These are phyloP conservation scores for Penicillium janthinellum DNA, from an alignment of 2,329 filamentous ascomycete genomes.

Conservation along the genomic window DNA sequence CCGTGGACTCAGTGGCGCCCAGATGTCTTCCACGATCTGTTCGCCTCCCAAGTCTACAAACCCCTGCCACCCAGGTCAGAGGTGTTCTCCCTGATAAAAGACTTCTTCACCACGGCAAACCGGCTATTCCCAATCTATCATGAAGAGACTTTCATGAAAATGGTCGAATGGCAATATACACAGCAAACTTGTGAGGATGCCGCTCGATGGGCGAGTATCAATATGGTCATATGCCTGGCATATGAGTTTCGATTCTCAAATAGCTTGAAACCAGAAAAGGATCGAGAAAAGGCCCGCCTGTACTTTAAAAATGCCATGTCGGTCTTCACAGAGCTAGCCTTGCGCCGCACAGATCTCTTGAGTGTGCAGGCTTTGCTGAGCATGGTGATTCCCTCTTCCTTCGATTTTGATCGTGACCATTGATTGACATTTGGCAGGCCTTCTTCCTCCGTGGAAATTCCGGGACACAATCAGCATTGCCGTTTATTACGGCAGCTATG, in stretches of 20 bases:
- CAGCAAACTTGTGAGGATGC: slow-evolving; percentile 87
- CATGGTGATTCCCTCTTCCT: slow-evolving; percentile 57
- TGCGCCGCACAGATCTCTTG: slow-evolving; percentile 89
- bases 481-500: slow-evolving; percentile 85
- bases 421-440: slow-evolving; percentile 44
- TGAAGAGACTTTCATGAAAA: slow-evolving; percentile 92
- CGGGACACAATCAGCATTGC: slow-evolving; percentile 86
- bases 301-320: slow-evolving; percentile 95
- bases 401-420: background rate
- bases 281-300: slow-evolving; percentile 87
- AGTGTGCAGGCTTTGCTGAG: slow-evolving; percentile 90
- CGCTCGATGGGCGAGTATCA: slow-evolving; percentile 95
- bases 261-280: slow-evolving; percentile 80
- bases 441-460: slow-evolving; percentile 92
- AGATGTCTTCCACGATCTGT: slow-evolving; percentile 91
- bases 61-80: slow-evolving; percentile 81
- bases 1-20: slow-evolving; percentile 95
- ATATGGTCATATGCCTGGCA: slow-evolving; percentile 84
- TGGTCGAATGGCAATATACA: slow-evolving; percentile 91
- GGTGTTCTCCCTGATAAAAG: slow-evolving; percentile 78
- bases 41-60: slow-evolving; percentile 77
- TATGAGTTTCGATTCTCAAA: slow-evolving; percentile 89
- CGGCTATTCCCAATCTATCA: slow-evolving; percentile 96
- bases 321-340: slow-evolving; percentile 83
- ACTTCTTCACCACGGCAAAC: slow-evolving; percentile 96